These are phyloP conservation scores for Saccharomyces hybrid DNA, from an alignment of 1,139 yeast genomes.

Conservation along the genomic window DNA sequence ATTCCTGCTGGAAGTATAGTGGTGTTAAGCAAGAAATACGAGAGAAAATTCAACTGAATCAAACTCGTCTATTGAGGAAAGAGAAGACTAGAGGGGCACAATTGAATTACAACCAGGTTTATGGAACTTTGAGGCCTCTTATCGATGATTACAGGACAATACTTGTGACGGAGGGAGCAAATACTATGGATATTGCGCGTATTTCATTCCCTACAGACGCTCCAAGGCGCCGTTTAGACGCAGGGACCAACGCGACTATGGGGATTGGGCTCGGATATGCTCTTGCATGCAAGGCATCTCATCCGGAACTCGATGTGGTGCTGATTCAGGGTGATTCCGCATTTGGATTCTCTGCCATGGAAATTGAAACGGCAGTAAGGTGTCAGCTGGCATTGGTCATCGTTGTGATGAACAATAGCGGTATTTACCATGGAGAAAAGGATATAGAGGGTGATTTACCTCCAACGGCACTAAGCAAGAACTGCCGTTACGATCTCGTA, in stretches of 20 bases:
- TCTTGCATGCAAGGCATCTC: slow-evolving; percentile 47
- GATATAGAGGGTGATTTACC: slow-evolving; percentile 36
- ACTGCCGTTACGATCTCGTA: slow-evolving; percentile 48
- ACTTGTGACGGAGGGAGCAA: slow-evolving; percentile 57
- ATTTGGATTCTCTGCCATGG: slow-evolving; percentile 61
- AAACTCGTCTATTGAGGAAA: slow-evolving; percentile 31
- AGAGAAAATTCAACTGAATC: slow-evolving; percentile 35
- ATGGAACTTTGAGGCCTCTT: slow-evolving; percentile 40
- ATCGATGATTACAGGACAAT: slow-evolving; percentile 34
- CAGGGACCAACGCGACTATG: slow-evolving; percentile 70
- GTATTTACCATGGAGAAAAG: slow-evolving; percentile 55
- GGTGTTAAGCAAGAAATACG: slow-evolving; percentile 30
- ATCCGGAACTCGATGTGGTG: slow-evolving; percentile 41
- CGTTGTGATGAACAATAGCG: slow-evolving; percentile 61
- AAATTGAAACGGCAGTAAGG: slow-evolving; percentile 55
- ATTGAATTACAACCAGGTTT: slow-evolving; percentile 47
- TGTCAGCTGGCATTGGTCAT: slow-evolving; percentile 44
- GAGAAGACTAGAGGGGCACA: slow-evolving; percentile 18
- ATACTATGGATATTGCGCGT: slow-evolving; percentile 62
- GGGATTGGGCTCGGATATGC: slow-evolving; percentile 63
- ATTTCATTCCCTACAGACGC: slow-evolving; percentile 46
- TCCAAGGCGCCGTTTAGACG: slow-evolving; percentile 52
- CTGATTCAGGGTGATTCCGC: slow-evolving; percentile 70
- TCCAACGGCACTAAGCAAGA: slow-evolving; percentile 48
- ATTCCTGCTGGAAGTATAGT: slow-evolving; percentile 13